Evolutionary conservation across 257 asterid genomes (phyloP), one percentile per base, ranked within the genome.

Genomic region (Ocimum tenuiflorum): DNA sequence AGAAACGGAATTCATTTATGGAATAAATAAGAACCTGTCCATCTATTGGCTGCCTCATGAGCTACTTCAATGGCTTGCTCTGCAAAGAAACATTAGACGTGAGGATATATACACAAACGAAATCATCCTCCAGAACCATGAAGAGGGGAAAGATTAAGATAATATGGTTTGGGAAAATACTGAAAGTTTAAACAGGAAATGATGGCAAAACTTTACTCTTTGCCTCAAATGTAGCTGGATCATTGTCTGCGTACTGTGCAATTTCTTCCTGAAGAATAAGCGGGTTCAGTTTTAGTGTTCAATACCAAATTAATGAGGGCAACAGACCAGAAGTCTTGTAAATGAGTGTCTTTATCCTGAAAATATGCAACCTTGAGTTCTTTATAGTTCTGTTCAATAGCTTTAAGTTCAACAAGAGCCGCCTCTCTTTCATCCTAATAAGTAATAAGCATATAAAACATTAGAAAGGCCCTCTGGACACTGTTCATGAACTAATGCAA

Each of bases 11-110:
- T 41, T 42, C 31, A 31, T 52, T 62, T 22, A 63, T 53, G 64
- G 50, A 45, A 48, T 19, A 42, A 72, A 59, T 3, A 48, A 20
- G 70, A 36, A 92, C 97, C 96, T 86, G 99, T 90, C 99, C 99
- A 94, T 81, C 99, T 82, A 79, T 94, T 94, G 58, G 99, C 96
- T 69, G 99, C 82, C 23, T 85, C 78, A 81, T 78, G 88, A 67
- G 96, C 95, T 27, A 88, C 95, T 80, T 85, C 95, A 46, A 80
- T 76, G 12, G 87, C 88, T 15, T 85, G 77, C 80, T 83, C 99
- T 94, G 87, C 68, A 58, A 39, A 66, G 54, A 68, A 52, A 68
- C 47, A 49, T 65, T 41, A 59, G 65, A 35, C 29, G 14, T 70
- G 43, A 56, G 60, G 67, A 68, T 43, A 20, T 4, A 27, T 27